These are phyloP conservation scores for Pluteus cervinus DNA, from an alignment of 768 basidiomycete species.

Conservation along the genomic window DNA sequence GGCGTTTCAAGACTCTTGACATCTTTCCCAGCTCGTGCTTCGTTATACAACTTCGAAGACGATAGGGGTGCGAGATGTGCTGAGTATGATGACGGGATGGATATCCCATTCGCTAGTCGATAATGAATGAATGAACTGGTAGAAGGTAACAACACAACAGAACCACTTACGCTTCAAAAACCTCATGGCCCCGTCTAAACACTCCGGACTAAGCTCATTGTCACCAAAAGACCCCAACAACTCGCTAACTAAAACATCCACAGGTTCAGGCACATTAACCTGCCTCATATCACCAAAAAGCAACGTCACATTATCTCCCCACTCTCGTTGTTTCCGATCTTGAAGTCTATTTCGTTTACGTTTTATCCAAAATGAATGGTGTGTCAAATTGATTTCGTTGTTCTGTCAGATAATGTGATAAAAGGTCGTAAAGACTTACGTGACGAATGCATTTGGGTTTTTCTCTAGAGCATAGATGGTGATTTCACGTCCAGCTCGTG, in stretches of 20 bases:
- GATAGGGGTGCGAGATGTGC: slow-evolving; percentile 93
- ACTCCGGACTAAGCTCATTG: slow-evolving; percentile 97
- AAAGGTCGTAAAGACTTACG: slow-evolving; percentile 47
- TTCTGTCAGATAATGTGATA: slow-evolving; percentile 5
- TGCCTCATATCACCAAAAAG: slow-evolving; percentile 94
- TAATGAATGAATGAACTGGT: not conserved
- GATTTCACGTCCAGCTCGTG: slow-evolving; percentile 55
- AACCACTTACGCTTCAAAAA: slow-evolving; percentile 79
- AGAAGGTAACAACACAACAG: not conserved
- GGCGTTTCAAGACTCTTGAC: slow-evolving; percentile 85
- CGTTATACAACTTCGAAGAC: slow-evolving; percentile 87
- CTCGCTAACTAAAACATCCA: slow-evolving; percentile 93
- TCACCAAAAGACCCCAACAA: slow-evolving; percentile 96
- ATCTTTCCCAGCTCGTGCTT: slow-evolving; percentile 62
- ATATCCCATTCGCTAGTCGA: slow-evolving; percentile 77
- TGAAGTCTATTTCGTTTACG: too few species aligned
- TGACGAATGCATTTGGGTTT: slow-evolving; percentile 93
- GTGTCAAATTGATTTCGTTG: slow-evolving; percentile 9
- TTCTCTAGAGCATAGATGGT: slow-evolving; percentile 90
- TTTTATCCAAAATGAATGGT: too few species aligned
- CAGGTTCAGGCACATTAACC: slow-evolving; percentile 76
- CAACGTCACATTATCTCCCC: slow-evolving; percentile 74
- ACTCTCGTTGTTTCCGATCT: slow-evolving; percentile 73
- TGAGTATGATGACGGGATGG: slow-evolving; percentile 94
- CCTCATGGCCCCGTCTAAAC: slow-evolving; percentile 91